phyloP scores from a whole-genome alignment of 169 alveolate species.

The Plasmodium blacklocki region DNA sequence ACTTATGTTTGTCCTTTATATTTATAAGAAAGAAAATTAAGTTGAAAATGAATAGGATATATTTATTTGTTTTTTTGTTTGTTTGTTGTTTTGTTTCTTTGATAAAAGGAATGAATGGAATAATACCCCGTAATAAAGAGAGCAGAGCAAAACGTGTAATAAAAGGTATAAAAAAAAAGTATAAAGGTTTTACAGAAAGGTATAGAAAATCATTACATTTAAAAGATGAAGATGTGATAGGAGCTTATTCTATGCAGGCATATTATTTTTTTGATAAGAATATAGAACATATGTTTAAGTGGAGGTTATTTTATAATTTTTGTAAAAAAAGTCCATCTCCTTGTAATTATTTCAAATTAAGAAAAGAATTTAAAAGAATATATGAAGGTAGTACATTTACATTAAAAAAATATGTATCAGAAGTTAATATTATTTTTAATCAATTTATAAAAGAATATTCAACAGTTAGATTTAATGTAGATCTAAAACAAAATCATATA shows the following conservation, averaged over 20 bases:
- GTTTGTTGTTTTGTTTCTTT: background rate
- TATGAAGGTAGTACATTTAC: constrained; percentile 29
- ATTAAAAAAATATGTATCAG: constrained; percentile 34
- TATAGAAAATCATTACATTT: constrained; percentile 16
- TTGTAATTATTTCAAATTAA: constrained; percentile 9
- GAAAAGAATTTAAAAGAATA: constrained; percentile 13
- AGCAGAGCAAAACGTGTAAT: background rate
- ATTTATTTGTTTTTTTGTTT: background rate
- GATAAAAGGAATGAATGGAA: background rate
- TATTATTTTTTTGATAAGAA: constrained; percentile 13
- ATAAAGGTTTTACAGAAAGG: background rate
- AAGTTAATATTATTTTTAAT: constrained; percentile 11
- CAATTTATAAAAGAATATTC: constrained; percentile 21
- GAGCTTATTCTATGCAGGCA: constrained; percentile 31
- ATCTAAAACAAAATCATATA: background rate
- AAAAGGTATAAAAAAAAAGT: background rate
- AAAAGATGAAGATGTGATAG: constrained; percentile 20
- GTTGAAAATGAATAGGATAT: background rate
- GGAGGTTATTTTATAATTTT: constrained; percentile 35
- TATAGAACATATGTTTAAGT: constrained; percentile 40
- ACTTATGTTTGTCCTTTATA: too few relatives aligned
- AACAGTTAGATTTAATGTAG: background rate
- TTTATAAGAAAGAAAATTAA: too few relatives aligned
- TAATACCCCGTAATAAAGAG: background rate
- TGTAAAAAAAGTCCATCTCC: background rate